Conservation (phyloP, 345 rosid genomes). For the Noccaea caerulescens region DNA sequence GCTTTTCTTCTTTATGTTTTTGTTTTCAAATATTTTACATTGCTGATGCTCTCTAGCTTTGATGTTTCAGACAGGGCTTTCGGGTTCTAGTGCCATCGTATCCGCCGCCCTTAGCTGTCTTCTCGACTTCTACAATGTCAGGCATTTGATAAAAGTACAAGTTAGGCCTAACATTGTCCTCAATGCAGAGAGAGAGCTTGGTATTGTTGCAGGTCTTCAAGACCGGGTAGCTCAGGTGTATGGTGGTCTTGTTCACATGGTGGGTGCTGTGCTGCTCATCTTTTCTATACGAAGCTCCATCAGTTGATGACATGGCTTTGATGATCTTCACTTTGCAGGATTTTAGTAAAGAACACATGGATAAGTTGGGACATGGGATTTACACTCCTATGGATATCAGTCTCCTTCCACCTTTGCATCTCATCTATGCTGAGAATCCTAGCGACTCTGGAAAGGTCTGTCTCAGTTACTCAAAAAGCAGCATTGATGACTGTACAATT, state of each 20-base stretch:
- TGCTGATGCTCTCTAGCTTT: conserved; percentile 32
- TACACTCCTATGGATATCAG: conserved; percentile 74
- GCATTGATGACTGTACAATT: not conserved
- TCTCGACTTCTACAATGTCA: conserved; percentile 82
- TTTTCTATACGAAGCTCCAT: not conserved
- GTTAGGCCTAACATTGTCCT: conserved; percentile 79
- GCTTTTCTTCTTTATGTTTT: not conserved
- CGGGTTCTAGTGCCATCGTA: conserved; percentile 97
- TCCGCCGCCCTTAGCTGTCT: conserved; percentile 92
- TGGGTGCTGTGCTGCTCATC: conserved; percentile 1
- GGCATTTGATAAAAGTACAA: conserved; percentile 72
- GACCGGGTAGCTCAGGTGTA: conserved; percentile 96
- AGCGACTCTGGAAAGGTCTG: conserved; percentile 96
- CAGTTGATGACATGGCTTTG: not conserved
- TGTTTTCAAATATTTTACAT: not conserved
- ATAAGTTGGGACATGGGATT: conserved; percentile 77
- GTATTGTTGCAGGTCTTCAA: conserved; percentile 97
- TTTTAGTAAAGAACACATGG: conserved; percentile 82
- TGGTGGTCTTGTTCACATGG: conserved; percentile 98
- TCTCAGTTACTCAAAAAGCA: not conserved
- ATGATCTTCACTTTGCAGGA: conserved; percentile 52
- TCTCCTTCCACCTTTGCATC: conserved; percentile 87
- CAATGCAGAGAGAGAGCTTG: conserved; percentile 80
- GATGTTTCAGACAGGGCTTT: conserved; percentile 84
- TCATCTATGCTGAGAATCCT: conserved; percentile 93